Evolutionary conservation across 2,329 filamentous ascomycete species (phyloP).

Genomic region (Cyclaneusma minus): DNA sequence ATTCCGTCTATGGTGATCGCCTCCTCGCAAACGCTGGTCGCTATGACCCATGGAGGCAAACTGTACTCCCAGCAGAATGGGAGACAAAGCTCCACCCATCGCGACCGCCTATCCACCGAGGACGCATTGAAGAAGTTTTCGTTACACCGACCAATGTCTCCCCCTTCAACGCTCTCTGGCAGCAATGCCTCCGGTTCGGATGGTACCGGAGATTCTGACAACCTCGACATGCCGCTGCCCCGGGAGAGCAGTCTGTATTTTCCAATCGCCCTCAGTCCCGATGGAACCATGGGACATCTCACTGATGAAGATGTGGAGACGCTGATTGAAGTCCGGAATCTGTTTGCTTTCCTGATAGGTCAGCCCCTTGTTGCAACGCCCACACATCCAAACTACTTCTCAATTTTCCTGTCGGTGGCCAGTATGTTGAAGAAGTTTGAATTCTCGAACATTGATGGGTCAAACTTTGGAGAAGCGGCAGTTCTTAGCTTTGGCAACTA

Average conservation of each 20-base stretch:
- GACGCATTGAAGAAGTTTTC: slow-evolving; percentile 29
- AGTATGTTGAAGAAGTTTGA: slow-evolving; percentile 38
- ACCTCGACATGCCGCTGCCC: slow-evolving; percentile 15
- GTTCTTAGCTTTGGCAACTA: slow-evolving; percentile 57
- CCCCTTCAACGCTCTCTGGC: slow-evolving; percentile 14
- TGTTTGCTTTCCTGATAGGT: slow-evolving; percentile 50
- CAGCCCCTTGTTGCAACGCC: slow-evolving; percentile 46
- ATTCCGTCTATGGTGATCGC: slow-evolving; percentile 37
- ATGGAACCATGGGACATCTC: slow-evolving; percentile 11
- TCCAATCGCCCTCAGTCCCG: slow-evolving; percentile 18
- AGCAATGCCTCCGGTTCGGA: slow-evolving; percentile 9
- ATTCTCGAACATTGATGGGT: slow-evolving; percentile 38
- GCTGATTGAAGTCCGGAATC: slow-evolving; percentile 42
- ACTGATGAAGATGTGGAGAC: slow-evolving; percentile 33
- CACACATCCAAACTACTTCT: slow-evolving; percentile 33
- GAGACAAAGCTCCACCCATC: slow-evolving; percentile 28
- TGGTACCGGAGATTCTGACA: slow-evolving; percentile 9
- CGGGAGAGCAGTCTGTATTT: slow-evolving; percentile 37
- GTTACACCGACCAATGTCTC: slow-evolving; percentile 19
- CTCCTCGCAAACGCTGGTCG: slow-evolving; percentile 24
- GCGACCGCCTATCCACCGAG: slow-evolving; percentile 30
- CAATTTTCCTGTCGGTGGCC: slow-evolving; percentile 37
- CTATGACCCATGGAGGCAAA: slow-evolving; percentile 5
- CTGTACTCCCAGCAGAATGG: slow-evolving; percentile 9
- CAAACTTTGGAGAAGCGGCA: slow-evolving; percentile 42